Percentiles rank a stretch among this genome's conserved stretches.
phyloP scores from a whole-genome alignment of 352 stramenopile species.

The Phytophthora cryptogea region DNA sequence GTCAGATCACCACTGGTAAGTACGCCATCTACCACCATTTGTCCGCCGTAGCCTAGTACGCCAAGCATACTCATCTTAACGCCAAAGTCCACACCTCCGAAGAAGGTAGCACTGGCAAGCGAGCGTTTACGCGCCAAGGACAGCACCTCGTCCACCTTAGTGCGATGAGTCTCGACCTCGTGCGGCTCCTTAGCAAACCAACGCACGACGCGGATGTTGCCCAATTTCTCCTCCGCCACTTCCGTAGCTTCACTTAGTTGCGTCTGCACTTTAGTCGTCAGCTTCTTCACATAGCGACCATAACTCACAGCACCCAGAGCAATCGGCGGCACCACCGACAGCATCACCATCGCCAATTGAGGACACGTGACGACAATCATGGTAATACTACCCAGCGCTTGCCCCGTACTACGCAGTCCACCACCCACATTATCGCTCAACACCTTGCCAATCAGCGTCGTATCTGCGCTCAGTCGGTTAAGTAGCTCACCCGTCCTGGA shows the following conservation, averaged over 20 bases:
- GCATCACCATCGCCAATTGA: conserved; percentile 89
- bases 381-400: conserved; percentile 81
- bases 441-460: conserved; percentile 91
- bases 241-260: conserved; percentile 90
- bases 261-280: conserved; percentile 91
- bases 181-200: conserved; percentile 87
- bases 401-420: conserved; percentile 79
- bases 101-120: conserved; percentile 83
- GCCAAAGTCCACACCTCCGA: conserved; percentile 81
- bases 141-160: conserved; percentile 70
- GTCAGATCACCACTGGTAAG: conserved; percentile 92
- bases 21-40: conserved; percentile 85
- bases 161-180: conserved; percentile 62
- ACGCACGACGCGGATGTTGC: conserved; percentile 92
- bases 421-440: conserved; percentile 89
- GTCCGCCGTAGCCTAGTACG: conserved; percentile 92
- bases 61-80: conserved; percentile 91
- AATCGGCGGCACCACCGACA: conserved; percentile 91
- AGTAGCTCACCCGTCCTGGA: conserved; percentile 91
- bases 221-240: conserved; percentile 93
- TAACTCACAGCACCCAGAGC: conserved; percentile 89
- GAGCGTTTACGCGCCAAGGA: conserved; percentile 69
- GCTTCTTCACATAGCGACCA: conserved; percentile 83
- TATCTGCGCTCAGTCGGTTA: conserved; percentile 91
- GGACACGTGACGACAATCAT: conserved; percentile 94